Percentiles rank a stretch among this genome's conserved stretches.
phyloP scores from a whole-genome alignment of 2,329 filamentous ascomycete genomes.

The Hypoxylon sp. region DNA sequence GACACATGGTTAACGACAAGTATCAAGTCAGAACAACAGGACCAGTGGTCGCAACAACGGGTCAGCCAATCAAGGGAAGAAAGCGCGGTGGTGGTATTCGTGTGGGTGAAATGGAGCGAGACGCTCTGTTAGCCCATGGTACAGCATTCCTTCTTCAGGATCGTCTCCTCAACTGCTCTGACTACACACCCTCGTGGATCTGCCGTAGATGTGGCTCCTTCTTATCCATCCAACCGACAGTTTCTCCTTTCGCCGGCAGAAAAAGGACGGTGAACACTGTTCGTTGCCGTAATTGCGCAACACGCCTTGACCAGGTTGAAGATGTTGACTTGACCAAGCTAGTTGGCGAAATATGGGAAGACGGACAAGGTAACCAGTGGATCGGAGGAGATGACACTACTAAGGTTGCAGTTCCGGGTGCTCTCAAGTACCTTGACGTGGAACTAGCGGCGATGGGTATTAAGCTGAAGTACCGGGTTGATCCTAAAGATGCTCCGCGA shows the following conservation, averaged over 20 bases:
- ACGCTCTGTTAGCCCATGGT: slow-evolving; percentile 92
- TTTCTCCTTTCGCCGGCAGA: slow-evolving; percentile 70
- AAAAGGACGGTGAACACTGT: slow-evolving; percentile 74
- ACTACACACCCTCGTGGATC: slow-evolving; percentile 89
- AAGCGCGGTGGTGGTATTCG: slow-evolving; percentile 98
- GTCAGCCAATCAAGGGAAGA: slow-evolving; percentile 95
- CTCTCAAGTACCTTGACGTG: slow-evolving; percentile 91
- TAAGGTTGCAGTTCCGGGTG: slow-evolving; percentile 89
- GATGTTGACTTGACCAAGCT: slow-evolving; percentile 64
- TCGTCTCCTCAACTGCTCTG: slow-evolving; percentile 94
- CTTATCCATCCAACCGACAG: slow-evolving; percentile 83
- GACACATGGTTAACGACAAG: slow-evolving; percentile 99
- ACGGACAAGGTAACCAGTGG: slow-evolving; percentile 84
- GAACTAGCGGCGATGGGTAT: slow-evolving; percentile 97
- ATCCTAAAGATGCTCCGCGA: slow-evolving; percentile 70
- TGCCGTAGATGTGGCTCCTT: slow-evolving; percentile 92
- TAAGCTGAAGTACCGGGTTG: slow-evolving; percentile 81
- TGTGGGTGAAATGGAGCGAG: slow-evolving; percentile 99
- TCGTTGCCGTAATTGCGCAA: slow-evolving; percentile 81
- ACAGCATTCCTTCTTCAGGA: slow-evolving; percentile 95
- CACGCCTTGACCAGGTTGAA: slow-evolving; percentile 64
- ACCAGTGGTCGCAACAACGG: slow-evolving; percentile 87
- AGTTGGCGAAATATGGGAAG: slow-evolving; percentile 87
- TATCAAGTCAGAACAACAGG: slow-evolving; percentile 97
- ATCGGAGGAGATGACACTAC: slow-evolving; percentile 91